A percentile compares a stretch with the other conserved stretches of the same genome.
phyloP scores from a whole-genome alignment of 2,329 filamentous ascomycete species.

The Colletotrichum zoysiae region DNA sequence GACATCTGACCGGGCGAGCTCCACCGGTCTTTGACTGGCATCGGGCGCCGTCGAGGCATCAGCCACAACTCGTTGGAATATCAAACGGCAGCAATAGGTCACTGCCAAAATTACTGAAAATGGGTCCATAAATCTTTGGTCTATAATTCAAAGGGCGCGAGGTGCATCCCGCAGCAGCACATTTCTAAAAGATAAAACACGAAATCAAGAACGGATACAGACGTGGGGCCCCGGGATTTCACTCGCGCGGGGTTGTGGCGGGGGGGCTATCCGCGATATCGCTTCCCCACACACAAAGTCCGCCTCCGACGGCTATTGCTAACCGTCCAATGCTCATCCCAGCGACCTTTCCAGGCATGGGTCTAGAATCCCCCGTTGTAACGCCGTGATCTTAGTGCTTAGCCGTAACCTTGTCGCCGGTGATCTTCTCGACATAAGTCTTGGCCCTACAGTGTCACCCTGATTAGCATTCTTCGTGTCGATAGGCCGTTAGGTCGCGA shows the following conservation, averaged over 20 bases:
- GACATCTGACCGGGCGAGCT: background rate
- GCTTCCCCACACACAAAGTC: slow-evolving; percentile 27
- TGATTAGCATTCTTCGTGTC: slow-evolving; percentile 45
- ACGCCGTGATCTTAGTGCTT: slow-evolving; percentile 71
- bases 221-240: slow-evolving; percentile 34
- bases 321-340: slow-evolving; percentile 18
- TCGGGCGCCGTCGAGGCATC: background rate
- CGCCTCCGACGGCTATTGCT: slow-evolving; percentile 10
- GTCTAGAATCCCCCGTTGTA: slow-evolving; percentile 44
- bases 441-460: slow-evolving; percentile 66
- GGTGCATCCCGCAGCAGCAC: slow-evolving; percentile 10
- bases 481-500: slow-evolving; percentile 1
- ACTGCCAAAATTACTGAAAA: background rate
- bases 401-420: slow-evolving; percentile 72
- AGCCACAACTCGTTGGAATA: background rate
- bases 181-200: slow-evolving; percentile 28
- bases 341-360: slow-evolving; percentile 37
- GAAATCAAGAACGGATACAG: slow-evolving; percentile 35
- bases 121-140: slow-evolving; percentile 22
- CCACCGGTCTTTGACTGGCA: slow-evolving; percentile 17
- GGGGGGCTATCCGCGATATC: slow-evolving; percentile 7
- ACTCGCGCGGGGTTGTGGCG: slow-evolving; percentile 34
- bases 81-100: background rate
- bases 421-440: slow-evolving; percentile 75
- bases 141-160: slow-evolving; percentile 30